These are phyloP conservation scores for Pleurostoma richardsiae DNA, from an alignment of 2,329 filamentous ascomycete species.

Conservation along the genomic window DNA sequence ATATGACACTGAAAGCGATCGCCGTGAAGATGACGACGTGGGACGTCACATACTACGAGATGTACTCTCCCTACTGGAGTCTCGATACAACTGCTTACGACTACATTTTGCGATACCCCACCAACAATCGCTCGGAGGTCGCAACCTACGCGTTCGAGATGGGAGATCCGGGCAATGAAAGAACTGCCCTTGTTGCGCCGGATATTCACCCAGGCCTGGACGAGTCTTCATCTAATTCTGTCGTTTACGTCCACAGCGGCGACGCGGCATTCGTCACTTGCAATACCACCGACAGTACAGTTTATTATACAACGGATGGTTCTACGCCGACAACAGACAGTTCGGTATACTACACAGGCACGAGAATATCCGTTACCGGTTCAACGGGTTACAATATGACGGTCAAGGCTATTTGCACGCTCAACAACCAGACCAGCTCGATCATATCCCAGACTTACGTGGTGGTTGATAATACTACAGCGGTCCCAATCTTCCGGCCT, in stretches of 20 bases:
- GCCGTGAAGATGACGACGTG: conserved; percentile 4
- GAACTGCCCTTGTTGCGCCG: not conserved
- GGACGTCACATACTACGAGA: conserved; percentile 1
- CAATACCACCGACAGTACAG: not conserved
- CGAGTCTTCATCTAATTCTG: conserved; percentile 2
- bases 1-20: conserved; percentile 2
- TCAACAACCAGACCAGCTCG: not conserved
- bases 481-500: conserved; percentile 2
- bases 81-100: not conserved
- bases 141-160: conserved; percentile 1
- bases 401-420: conserved; percentile 2
- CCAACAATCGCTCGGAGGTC: conserved; percentile 1
- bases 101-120: conserved; percentile 4
- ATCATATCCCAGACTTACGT: conserved; percentile 1
- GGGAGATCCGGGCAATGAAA: conserved; percentile 2
- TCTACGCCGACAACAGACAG: conserved; percentile 1
- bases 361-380: conserved; percentile 1
- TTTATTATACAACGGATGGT: conserved; percentile 6
- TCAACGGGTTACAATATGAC: not conserved
- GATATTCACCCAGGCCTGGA: conserved; percentile 1
- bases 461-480: not conserved
- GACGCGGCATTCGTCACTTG: conserved; percentile 5
- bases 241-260: conserved; percentile 2
- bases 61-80: conserved; percentile 1
- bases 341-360: not conserved